Evolutionary conservation across 441 rosid species (phyloP).

Genomic region (Erysimum cheiri): DNA sequence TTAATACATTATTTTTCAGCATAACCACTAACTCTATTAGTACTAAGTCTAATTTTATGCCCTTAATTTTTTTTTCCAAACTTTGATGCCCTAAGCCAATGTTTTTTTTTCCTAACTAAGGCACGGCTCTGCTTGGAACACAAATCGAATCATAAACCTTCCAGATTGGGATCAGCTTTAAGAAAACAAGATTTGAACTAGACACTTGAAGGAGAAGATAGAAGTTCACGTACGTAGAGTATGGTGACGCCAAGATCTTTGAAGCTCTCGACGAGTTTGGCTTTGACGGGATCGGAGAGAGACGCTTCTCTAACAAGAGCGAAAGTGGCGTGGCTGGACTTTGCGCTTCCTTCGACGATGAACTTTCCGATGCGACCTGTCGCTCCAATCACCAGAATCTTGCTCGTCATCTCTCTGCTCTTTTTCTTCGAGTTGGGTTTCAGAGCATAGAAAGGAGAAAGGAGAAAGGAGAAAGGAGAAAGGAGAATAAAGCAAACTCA

Average conservation of each 20-base stretch:
- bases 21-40: too few species aligned
- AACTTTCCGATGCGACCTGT: conserved; percentile 62
- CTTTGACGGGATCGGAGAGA: conserved; percentile 51
- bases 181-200: neutral
- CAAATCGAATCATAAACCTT: neutral
- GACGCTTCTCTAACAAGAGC: conserved; percentile 56
- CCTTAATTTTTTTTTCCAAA: too few species aligned
- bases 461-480: too few species aligned
- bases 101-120: too few species aligned
- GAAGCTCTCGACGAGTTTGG: conserved; percentile 50
- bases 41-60: too few species aligned
- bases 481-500: neutral
- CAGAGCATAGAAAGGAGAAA: neutral
- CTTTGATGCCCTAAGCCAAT: too few species aligned
- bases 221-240: conserved; percentile 44
- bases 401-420: conserved; percentile 50
- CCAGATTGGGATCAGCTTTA: neutral
- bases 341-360: conserved; percentile 55
- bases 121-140: too few species aligned
- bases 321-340: conserved; percentile 56
- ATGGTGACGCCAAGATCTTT: conserved; percentile 55
- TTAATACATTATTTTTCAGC: too few species aligned
- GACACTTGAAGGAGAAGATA: neutral
- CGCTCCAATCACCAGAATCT: conserved; percentile 59
- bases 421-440: conserved; percentile 7